A percentile compares a stretch with the other conserved stretches of the same genome.
Conservation (phyloP, 2,329 filamentous ascomycete genomes). For the Fusarium coffeatum region DNA sequence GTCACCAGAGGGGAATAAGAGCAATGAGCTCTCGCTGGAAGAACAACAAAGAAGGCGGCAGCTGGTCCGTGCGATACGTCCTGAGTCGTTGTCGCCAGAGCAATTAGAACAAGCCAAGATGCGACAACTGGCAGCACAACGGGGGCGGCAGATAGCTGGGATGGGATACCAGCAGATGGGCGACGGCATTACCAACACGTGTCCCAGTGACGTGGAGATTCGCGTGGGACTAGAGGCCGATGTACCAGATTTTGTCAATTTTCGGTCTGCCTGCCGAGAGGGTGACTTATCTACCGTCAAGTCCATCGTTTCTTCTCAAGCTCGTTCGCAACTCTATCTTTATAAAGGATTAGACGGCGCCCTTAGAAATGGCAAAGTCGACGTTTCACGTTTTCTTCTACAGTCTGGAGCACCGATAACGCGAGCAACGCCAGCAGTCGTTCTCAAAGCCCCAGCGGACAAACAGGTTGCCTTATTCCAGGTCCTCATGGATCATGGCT, state of each 20-base stretch:
- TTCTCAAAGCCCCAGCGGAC: slow-evolving; percentile 5
- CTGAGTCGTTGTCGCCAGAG: neutral
- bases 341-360: neutral
- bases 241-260: neutral
- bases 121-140: neutral
- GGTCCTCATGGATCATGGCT: neutral
- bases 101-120: neutral
- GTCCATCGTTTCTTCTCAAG: neutral
- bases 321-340: neutral
- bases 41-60: neutral
- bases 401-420: slow-evolving; percentile 15
- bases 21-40: neutral
- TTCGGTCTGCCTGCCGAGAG: slow-evolving; percentile 25
- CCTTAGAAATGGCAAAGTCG: slow-evolving; percentile 17
- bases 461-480: neutral
- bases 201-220: neutral
- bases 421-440: slow-evolving; percentile 12
- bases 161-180: neutral
- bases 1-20: neutral
- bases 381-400: slow-evolving; percentile 18
- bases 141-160: neutral
- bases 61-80: neutral
- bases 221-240: neutral
- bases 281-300: slow-evolving; percentile 12
- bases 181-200: neutral